phyloP scores from a whole-genome alignment of 495 filamentous ascomycete species.

The Aspergillus campestris region DNA sequence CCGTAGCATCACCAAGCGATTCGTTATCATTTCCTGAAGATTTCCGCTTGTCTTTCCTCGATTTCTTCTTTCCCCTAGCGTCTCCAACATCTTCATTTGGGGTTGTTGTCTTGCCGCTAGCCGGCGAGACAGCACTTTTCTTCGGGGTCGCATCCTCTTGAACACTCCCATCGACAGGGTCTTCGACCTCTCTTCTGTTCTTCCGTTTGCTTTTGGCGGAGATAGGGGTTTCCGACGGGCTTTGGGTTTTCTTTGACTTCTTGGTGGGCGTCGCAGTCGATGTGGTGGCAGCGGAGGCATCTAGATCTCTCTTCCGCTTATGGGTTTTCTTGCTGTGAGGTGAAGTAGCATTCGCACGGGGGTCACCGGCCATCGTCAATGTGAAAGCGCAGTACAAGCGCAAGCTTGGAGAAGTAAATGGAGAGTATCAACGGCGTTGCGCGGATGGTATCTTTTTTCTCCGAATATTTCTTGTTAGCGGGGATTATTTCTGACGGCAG shows the following conservation, averaged over 20 bases:
- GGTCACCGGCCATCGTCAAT: constrained; percentile 22
- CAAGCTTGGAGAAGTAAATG: neutral
- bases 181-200: constrained; percentile 17
- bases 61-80: constrained; percentile 20
- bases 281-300: constrained; percentile 17
- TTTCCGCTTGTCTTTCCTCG: constrained; percentile 21
- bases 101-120: constrained; percentile 15
- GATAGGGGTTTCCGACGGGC: constrained; percentile 7
- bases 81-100: constrained; percentile 12
- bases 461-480: constrained; percentile 17
- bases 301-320: constrained; percentile 33
- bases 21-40: constrained; percentile 9
- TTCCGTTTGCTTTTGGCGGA: constrained; percentile 13
- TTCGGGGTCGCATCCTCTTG: constrained; percentile 17
- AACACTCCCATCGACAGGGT: constrained; percentile 9
- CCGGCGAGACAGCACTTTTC: constrained; percentile 23
- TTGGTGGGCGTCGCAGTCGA: constrained; percentile 29
- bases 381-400: constrained; percentile 2
- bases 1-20: constrained; percentile 11
- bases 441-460: constrained; percentile 4
- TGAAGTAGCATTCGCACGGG: constrained; percentile 9
- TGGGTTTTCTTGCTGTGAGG: constrained; percentile 19
- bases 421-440: neutral
- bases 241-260: constrained; percentile 29
- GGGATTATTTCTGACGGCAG: constrained; percentile 14